A percentile compares a stretch with the other conserved stretches of the same genome.
phyloP scores from a whole-genome alignment of 257 asterid genomes.

The Sherardia arvensis region DNA sequence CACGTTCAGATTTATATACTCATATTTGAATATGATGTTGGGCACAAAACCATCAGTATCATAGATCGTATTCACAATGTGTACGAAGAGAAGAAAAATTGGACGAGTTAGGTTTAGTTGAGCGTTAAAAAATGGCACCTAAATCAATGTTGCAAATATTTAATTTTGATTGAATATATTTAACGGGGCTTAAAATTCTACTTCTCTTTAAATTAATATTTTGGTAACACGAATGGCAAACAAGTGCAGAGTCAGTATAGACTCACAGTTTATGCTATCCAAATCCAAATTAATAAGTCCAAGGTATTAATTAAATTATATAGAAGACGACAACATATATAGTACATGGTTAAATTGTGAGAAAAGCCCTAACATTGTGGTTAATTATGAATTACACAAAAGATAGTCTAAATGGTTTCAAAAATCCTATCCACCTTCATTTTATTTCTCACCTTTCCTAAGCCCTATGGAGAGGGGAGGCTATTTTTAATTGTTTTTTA shows the following conservation, averaged over 20 bases:
- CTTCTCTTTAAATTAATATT: not conserved
- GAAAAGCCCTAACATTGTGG: too few relatives aligned
- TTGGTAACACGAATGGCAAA: constrained; percentile 6
- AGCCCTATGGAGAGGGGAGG: too few relatives aligned
- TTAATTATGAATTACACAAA: too few relatives aligned
- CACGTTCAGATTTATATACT: too few relatives aligned
- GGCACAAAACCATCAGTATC: not conserved
- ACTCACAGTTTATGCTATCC: not conserved
- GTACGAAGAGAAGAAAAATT: not conserved
- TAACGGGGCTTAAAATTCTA: not conserved
- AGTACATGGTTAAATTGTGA: too few relatives aligned
- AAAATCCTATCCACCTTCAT: too few relatives aligned
- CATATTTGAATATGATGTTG: not conserved
- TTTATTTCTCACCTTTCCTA: too few relatives aligned
- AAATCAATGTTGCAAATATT: not conserved
- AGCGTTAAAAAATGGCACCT: not conserved
- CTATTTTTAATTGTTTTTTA: too few relatives aligned
- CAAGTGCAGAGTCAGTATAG: constrained; percentile 1
- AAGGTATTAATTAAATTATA: not conserved
- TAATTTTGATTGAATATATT: not conserved
- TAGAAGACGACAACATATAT: too few relatives aligned
- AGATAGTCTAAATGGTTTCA: too few relatives aligned
- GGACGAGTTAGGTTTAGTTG: not conserved
- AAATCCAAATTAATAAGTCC: not conserved
- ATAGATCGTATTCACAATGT: not conserved